Base-by-base conservation (phyloP, 148 eudicot genomes). In the Chenopodium album region DNA sequence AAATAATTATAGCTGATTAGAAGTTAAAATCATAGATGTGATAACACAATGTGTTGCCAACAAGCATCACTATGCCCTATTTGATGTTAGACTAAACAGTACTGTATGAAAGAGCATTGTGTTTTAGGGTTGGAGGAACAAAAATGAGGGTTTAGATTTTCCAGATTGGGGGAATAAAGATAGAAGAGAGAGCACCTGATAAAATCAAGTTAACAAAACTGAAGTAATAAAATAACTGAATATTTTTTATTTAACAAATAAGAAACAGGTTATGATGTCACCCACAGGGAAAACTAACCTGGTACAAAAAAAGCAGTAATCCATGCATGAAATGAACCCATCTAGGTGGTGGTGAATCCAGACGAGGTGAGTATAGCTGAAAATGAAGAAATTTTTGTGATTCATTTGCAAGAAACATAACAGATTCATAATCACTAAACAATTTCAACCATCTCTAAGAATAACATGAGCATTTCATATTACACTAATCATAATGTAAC, bases 301-400 rank as follows among this genome's bases (percentile, higher is more conserved):
- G 99, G 83, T 97, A 97, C 76, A 97, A 84, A 82, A 97, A 97
- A 59, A 97, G 97, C 41, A 97, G 92, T 66, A 97, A 79, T 34
- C 99, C 99, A 75, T 97, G 99, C 34, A 90, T 93, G 89, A 97
- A 88, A 83, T 93, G 83, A 83, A 97, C 98, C 99, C 99, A 97
- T 89, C 99, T 92, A 20, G 99, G 98, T 63, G 99, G 98, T 78
- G 98, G 91, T 60, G 96, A 86, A 88, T 94, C 96, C 89, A 97
- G 88, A 64, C 71, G 96, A 85, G 98, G 99, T 70, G 99, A 92
- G 90, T 97, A 97, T 78, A 97, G 88, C 99, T 97, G 91, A 76
- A 83, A 78, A 32, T 82, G 32, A 85, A 62, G 29, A 78, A 23
- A 6, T 50, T 48, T 26, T 62, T 48, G 86, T 64, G 9, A 76